Evolutionary conservation across 2,329 filamentous ascomycete genomes (phyloP), one percentile per base, ranked within the genome.

Genomic region (Colletotrichum sp.): DNA sequence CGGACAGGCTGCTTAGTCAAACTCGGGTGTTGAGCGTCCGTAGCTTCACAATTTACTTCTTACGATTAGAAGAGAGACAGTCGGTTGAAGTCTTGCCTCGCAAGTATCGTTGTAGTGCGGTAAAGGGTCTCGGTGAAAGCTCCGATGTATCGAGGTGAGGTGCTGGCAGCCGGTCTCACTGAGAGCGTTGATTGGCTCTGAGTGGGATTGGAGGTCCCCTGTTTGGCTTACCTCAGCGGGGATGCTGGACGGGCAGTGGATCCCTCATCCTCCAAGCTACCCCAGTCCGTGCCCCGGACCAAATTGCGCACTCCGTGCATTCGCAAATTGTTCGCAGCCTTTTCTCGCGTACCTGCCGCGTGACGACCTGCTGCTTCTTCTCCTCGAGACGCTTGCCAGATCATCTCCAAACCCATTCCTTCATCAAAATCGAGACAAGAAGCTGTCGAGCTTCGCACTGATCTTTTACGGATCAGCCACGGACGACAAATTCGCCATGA

Each of bases 401-500:
- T 15, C 27, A 52, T 65, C 52, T 25, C 39, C 27, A 25, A 8
- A 68, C 39, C 32, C 18, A 27, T 56, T 32, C 13, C 25, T 22
- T 18, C 12, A 27, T 32, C 10, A 16, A 18, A n/a, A 8, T 22
- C 56, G n/a, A 68, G 25, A 22, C 8, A 27, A 10, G 55, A 55
- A 36, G 9, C 12, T 22, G 18, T 5, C 22, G 36, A 52, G 15
- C 5, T 18, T 22, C 36, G 9, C n/a, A 36, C 30, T 12, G n/a
- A 18, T 60, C 9, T 22, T 15, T 4, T n/a, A 3, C 7, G 12
- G 25, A 48, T 56, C 8, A 64, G 39, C 27, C 18, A 70, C n/a
- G 32, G 55, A 36, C 27, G 15, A 15, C 25, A 9, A 48, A 48
- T 48, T 65, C 68, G 83, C 83, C 76, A 94, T 94, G 91, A 94